Evolutionary conservation across 1,139 yeast species (phyloP).

Genomic region (Pichia cactophila): DNA sequence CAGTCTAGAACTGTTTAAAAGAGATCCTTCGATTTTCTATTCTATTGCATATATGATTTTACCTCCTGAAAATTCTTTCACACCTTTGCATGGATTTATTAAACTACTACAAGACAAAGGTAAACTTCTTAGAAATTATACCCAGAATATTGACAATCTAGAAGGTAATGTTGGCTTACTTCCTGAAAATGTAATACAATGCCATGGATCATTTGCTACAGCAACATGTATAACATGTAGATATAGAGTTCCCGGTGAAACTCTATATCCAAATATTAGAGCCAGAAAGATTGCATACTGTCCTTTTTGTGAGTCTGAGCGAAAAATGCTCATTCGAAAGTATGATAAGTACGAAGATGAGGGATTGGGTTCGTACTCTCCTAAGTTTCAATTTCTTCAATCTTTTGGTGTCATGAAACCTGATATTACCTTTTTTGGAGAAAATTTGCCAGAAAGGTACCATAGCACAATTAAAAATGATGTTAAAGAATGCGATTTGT

Average conservation of each 20-base stretch:
- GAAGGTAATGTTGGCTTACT: conserved; percentile 79
- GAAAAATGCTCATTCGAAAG: conserved; percentile 29
- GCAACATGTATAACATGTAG: conserved; percentile 85
- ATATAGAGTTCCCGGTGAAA: conserved; percentile 58
- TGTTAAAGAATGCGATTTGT: conserved; percentile 62
- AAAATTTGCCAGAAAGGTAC: conserved; percentile 68
- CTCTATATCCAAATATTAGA: conserved; percentile 55
- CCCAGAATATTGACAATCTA: conserved; percentile 90
- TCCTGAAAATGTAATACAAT: conserved; percentile 70
- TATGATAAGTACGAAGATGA: conserved; percentile 26
- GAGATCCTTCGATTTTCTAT: conserved; percentile 79
- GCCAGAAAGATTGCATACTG: conserved; percentile 62
- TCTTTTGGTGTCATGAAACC: conserved; percentile 92
- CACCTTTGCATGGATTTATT: conserved; percentile 85
- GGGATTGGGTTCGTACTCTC: conserved; percentile 23
- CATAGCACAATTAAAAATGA: conserved; percentile 57
- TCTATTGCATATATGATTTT: conserved; percentile 81
- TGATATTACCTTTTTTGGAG: conserved; percentile 93
- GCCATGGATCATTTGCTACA: conserved; percentile 93
- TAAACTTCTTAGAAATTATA: conserved; percentile 77
- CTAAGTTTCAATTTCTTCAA: conserved; percentile 27
- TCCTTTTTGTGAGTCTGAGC: conserved; percentile 49
- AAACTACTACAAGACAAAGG: conserved; percentile 67
- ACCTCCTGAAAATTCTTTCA: conserved; percentile 66
- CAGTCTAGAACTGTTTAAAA: conserved; percentile 62